Evolutionary conservation across 495 filamentous ascomycete genomes (phyloP).

Genomic region (Trypethelium eluteriae): DNA sequence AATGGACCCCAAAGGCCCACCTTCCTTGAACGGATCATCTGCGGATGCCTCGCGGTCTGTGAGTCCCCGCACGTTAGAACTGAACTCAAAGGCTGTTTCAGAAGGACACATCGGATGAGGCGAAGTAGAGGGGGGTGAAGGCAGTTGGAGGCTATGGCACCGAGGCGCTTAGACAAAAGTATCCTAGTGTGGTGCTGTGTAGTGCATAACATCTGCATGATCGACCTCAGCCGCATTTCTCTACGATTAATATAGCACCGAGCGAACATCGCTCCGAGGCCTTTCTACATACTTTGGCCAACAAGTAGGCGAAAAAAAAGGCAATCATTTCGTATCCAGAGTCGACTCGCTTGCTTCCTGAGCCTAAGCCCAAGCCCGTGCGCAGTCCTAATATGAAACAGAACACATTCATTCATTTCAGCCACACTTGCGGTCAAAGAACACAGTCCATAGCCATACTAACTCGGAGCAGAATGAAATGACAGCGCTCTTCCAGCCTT

Average conservation of each 20-base stretch:
- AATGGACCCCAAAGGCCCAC: background rate
- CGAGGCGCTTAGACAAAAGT: background rate
- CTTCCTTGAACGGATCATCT: background rate
- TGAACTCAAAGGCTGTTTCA: background rate
- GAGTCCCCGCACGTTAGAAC: background rate
- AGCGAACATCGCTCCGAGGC: background rate
- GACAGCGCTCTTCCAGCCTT: too few relatives aligned
- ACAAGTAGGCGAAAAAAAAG: background rate
- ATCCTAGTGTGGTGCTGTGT: background rate
- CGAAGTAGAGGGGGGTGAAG: background rate
- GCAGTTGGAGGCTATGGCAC: background rate
- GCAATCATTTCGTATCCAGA: background rate
- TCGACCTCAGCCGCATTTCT: background rate
- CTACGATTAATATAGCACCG: background rate
- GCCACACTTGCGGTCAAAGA: too few relatives aligned
- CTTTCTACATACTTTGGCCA: background rate
- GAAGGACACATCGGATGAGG: background rate
- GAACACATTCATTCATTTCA: too few relatives aligned
- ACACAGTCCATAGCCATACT: too few relatives aligned
- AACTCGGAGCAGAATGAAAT: too few relatives aligned
- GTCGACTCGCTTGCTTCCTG: too few relatives aligned
- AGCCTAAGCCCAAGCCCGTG: too few relatives aligned
- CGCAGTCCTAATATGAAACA: too few relatives aligned
- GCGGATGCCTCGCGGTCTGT: background rate
- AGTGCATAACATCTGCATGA: background rate